Base-by-base conservation (phyloP, 78 protist species). In the Pirum gemmata region DNA sequence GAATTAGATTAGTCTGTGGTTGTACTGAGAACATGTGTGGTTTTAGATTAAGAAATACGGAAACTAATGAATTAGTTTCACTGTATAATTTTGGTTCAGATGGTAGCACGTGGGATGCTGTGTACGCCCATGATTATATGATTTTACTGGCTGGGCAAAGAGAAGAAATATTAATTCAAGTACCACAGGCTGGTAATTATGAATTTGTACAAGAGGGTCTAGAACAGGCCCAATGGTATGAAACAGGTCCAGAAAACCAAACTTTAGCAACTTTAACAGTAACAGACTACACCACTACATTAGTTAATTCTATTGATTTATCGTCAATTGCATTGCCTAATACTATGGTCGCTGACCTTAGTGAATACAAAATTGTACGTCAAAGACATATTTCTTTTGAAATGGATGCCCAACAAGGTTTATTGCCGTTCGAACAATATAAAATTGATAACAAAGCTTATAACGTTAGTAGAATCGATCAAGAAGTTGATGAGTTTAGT, bases 11-110 rank as follows among this genome's bases (percentile, higher is more conserved):
- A 29, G 29, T 72, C 51, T 72, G 74, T 0, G 0, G 74, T 29
- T 29, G 51, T 29, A n/a, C 74, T 72, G 74, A 72, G 74, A 72
- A 72, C 74, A 72, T 72, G 74, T 72, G 74, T 72, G 74, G 74
- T n/a, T 72, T 72, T 72, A 72, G 74, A n/a, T n/a, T 72, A 29
- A 29, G 74, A 0, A 29, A 72, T n/a, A 72, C 74, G 51, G 51
- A 72, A 0, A 0, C 74, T n/a, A 72, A 72, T n/a, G 74, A 0
- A n/a, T n/a, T 72, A 72, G 74, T 72, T 72, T n/a, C 74, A n/a
- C 74, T 72, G 0, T 72, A 72, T 0, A 72, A 72, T 72, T 29
- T 72, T n/a, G 74, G 74, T n/a, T 72, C 74, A n/a, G 74, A 72
- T 72, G 74, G 74, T 72, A 0, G 74, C 74, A 72, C 74, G n/a